Conservation (phyloP, 768 basidiomycete genomes). For the Collybia sp. region DNA sequence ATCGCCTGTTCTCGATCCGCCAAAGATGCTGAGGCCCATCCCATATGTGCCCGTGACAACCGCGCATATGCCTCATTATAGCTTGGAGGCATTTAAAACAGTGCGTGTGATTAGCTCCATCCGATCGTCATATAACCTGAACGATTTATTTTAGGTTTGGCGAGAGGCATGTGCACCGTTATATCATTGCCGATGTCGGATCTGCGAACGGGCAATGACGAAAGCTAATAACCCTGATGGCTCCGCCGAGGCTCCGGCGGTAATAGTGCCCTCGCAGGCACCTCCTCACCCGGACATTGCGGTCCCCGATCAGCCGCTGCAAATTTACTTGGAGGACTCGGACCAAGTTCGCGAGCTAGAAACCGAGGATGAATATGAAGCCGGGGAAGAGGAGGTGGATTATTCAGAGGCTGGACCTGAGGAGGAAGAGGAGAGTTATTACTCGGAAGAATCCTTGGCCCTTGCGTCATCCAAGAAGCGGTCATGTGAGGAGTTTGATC, state of each 20-base stretch:
- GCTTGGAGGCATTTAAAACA: conserved; percentile 49
- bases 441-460: conserved; percentile 3
- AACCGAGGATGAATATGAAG: neutral
- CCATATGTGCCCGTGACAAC: conserved; percentile 62
- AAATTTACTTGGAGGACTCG: neutral
- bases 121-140: conserved; percentile 5
- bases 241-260: conserved; percentile 23
- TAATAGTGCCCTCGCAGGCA: conserved; percentile 13
- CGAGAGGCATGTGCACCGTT: conserved; percentile 68
- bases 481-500: conserved; percentile 25
- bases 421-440: conserved; percentile 17
- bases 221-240: conserved; percentile 41
- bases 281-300: conserved; percentile 8
- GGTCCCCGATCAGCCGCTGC: conserved; percentile 6
- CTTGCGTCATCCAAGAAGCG: conserved; percentile 14
- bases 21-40: conserved; percentile 58
- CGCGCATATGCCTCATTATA: conserved; percentile 50
- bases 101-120: conserved; percentile 33
- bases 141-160: conserved; percentile 48
- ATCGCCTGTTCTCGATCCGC: conserved; percentile 44
- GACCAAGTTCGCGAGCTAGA: neutral
- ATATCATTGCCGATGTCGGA: conserved; percentile 68
- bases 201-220: conserved; percentile 65
- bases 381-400: conserved; percentile 18
- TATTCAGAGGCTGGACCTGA: conserved; percentile 17